phyloP scores from a whole-genome alignment of 148 eudicot genomes.

The Bassia scoparia region DNA sequence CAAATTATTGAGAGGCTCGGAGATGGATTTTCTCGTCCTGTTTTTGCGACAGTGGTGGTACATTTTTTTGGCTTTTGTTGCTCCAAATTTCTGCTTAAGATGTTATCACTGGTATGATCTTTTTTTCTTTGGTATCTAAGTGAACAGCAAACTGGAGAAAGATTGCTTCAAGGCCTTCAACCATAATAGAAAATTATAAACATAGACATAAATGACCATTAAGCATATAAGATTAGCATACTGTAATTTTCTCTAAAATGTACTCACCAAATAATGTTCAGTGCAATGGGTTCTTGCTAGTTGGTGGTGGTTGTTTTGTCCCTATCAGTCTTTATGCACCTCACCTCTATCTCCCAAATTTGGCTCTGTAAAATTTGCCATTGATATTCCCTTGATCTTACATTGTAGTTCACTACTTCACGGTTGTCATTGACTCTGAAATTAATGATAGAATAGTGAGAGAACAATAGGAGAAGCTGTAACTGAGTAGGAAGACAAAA shows the following conservation, averaged over 20 bases:
- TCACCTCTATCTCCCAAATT: neutral
- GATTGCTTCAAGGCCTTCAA: slow-evolving; percentile 3
- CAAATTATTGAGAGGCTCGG: slow-evolving; percentile 79
- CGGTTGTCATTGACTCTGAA: too few species aligned
- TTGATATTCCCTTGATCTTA: neutral
- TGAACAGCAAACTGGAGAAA: neutral
- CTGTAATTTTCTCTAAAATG: neutral
- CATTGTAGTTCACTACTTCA: too few species aligned
- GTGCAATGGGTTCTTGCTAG: neutral
- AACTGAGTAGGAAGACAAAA: neutral
- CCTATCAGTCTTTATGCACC: neutral
- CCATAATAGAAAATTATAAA: neutral
- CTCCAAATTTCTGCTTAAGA: slow-evolving; percentile 2
- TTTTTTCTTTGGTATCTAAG: neutral
- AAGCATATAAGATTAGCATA: neutral
- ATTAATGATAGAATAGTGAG: neutral
- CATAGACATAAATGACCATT: neutral
- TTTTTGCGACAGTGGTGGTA: slow-evolving; percentile 89
- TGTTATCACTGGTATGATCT: neutral
- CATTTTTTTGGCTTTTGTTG: slow-evolving; percentile 14
- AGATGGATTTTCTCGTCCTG: slow-evolving; percentile 80
- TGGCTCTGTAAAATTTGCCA: neutral
- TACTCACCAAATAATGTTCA: too few species aligned
- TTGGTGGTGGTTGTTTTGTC: neutral
- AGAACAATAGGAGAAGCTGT: neutral